A percentile compares a stretch with the other conserved stretches of the same genome.
Evolutionary conservation across 2,329 filamentous ascomycete genomes (phyloP).

Genomic region (Scolecobasidium constrictum): DNA sequence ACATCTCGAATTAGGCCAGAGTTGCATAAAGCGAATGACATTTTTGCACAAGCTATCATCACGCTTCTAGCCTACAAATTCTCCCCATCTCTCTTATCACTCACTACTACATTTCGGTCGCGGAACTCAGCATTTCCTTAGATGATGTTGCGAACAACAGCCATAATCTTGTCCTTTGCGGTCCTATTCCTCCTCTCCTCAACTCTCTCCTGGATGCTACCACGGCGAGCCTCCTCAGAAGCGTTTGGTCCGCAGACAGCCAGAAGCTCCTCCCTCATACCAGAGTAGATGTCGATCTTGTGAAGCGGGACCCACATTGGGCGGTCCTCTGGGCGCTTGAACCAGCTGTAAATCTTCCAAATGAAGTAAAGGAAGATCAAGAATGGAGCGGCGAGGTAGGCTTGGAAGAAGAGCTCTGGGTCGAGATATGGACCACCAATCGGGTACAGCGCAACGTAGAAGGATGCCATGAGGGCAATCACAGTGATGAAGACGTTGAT

Average conservation of each 20-base stretch:
- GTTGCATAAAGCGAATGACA: no score
- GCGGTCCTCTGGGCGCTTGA: conserved; percentile 18
- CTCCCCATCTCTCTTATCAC: no score
- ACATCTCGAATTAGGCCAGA: no score
- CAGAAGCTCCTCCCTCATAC: conserved; percentile 20
- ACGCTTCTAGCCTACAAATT: no score
- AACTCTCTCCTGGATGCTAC: conserved; percentile 21
- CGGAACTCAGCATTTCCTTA: conserved; percentile 3
- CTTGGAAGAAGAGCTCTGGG: conserved; percentile 8
- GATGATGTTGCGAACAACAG: conserved; percentile 4
- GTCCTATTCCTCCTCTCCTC: conserved; percentile 17
- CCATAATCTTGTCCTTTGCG: conserved; percentile 7
- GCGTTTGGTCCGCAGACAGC: conserved; percentile 18
- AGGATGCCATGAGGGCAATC: conserved; percentile 28
- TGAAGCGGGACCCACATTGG: conserved; percentile 19
- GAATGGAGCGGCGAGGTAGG: conserved; percentile 8
- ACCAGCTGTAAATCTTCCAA: conserved; percentile 13
- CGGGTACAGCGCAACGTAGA: conserved; percentile 22
- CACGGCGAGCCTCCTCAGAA: conserved; percentile 18
- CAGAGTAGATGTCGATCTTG: conserved; percentile 27
- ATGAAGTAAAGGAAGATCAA: conserved; percentile 8
- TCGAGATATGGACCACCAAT: conserved; percentile 10
- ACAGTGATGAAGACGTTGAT: conserved; percentile 28
- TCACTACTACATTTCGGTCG: no score
- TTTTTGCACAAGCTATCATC: no score